A percentile compares a stretch with the other conserved stretches of the same genome.
Evolutionary conservation across 305 asterid genomes (phyloP).

Genomic region (Plantago coronopus): DNA sequence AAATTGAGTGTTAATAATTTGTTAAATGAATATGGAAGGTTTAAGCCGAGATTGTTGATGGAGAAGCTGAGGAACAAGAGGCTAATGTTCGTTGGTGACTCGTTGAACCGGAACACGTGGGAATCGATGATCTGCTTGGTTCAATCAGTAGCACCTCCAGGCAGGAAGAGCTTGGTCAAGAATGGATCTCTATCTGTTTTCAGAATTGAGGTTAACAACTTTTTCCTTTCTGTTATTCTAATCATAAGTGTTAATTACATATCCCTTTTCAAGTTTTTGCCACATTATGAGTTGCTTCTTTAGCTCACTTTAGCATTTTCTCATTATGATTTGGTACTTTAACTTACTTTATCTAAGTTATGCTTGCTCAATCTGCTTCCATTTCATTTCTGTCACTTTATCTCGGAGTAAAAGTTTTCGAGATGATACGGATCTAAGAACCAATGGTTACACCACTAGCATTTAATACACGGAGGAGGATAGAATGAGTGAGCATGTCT

Average conservation of each 20-base stretch:
- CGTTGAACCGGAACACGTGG: slow-evolving; percentile 70
- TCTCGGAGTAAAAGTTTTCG: too few relatives aligned
- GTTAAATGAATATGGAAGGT: slow-evolving; percentile 28
- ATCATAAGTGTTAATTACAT: neutral
- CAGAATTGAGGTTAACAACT: slow-evolving; percentile 53
- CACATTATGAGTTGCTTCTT: slow-evolving; percentile 10
- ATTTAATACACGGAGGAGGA: neutral
- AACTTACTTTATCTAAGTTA: neutral
- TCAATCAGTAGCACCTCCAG: slow-evolving; percentile 52
- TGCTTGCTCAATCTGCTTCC: too few relatives aligned
- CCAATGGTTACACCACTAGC: neutral
- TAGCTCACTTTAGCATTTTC: slow-evolving; percentile 9
- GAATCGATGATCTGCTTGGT: slow-evolving; percentile 73
- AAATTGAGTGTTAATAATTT: neutral
- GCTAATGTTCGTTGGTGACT: slow-evolving; percentile 72
- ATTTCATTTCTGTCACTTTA: too few relatives aligned
- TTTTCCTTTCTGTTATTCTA: neutral
- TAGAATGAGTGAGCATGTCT: slow-evolving; percentile 3
- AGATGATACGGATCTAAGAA: too few relatives aligned
- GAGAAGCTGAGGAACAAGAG: slow-evolving; percentile 73
- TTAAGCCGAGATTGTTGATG: slow-evolving; percentile 48
- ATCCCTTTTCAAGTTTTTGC: too few relatives aligned
- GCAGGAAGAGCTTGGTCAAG: slow-evolving; percentile 61
- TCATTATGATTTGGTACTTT: neutral
- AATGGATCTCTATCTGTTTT: slow-evolving; percentile 71